Percentiles rank a stretch among this genome's conserved stretches.
phyloP scores from a whole-genome alignment of 1,284 basidiomycete genomes.

The Cutaneotrichosporon arboriforme region DNA sequence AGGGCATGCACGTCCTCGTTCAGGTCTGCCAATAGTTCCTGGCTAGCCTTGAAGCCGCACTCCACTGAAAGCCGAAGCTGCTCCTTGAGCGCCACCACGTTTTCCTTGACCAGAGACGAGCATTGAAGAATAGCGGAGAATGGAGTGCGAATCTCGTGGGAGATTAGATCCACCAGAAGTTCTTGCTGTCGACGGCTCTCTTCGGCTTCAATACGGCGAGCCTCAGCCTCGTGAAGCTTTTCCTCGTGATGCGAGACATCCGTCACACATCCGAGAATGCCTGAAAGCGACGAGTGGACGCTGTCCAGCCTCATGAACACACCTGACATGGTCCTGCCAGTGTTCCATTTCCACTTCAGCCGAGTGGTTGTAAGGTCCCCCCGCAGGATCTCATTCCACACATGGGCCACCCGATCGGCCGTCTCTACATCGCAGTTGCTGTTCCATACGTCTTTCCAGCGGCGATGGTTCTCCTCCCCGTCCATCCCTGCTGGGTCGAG shows the following conservation, averaged over 20 bases:
- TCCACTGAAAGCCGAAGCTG: too few species aligned
- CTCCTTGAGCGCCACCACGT: slow-evolving; percentile 1
- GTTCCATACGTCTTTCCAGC: slow-evolving; percentile 8
- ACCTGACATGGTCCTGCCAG: slow-evolving; percentile 28
- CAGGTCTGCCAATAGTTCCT: too few species aligned
- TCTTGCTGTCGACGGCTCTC: slow-evolving; percentile 30
- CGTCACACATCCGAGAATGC: slow-evolving; percentile 38
- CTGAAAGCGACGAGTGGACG: slow-evolving; percentile 12
- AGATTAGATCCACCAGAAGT: slow-evolving; percentile 33
- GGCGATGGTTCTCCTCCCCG: slow-evolving; percentile 16
- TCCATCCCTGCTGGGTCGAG: slow-evolving; percentile 17
- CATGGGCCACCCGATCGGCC: slow-evolving; percentile 30
- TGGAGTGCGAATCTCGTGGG: slow-evolving; percentile 32
- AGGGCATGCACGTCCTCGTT: too few species aligned
- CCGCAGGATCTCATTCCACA: neutral
- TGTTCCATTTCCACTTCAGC: slow-evolving; percentile 36
- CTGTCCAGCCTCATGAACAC: slow-evolving; percentile 37
- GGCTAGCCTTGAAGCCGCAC: too few species aligned
- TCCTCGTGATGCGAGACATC: slow-evolving; percentile 41
- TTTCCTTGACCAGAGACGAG: slow-evolving; percentile 30
- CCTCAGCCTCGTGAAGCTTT: slow-evolving; percentile 23
- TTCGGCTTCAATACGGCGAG: slow-evolving; percentile 22
- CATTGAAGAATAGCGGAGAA: slow-evolving; percentile 34
- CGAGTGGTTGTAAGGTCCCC: slow-evolving; percentile 12
- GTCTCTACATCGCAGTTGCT: slow-evolving; percentile 32